Conservation (phyloP, 192 early-diverging fungal species). For the Coemansia asiatica region DNA sequence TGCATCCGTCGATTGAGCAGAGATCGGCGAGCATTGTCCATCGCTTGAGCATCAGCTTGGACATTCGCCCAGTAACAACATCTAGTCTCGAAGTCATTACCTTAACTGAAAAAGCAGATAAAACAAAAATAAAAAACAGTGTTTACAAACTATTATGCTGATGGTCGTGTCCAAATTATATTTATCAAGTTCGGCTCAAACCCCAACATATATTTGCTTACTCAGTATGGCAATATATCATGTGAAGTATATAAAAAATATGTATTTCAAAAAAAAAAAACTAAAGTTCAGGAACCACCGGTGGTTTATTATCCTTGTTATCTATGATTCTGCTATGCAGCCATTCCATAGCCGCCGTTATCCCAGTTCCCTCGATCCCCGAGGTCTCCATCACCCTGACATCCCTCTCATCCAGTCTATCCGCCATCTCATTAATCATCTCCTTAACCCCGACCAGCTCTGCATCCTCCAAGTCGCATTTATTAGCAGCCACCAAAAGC, state of each 20-base stretch:
- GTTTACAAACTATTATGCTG: too few species aligned
- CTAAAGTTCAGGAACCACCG: constrained; percentile 46
- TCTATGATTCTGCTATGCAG: constrained; percentile 76
- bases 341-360: constrained; percentile 90
- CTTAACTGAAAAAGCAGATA: too few species aligned
- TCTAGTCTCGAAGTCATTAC: constrained; percentile 35
- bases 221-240: constrained; percentile 2
- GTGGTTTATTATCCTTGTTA: constrained; percentile 78
- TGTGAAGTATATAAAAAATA: not conserved
- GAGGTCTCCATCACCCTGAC: constrained; percentile 70
- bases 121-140: not conserved
- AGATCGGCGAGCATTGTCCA: constrained; percentile 52
- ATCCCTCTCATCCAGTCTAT: constrained; percentile 79
- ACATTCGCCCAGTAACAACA: constrained; percentile 41
- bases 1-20: constrained; percentile 32
- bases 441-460: constrained; percentile 86
- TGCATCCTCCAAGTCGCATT: constrained; percentile 78
- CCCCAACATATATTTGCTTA: not conserved
- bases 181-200: not conserved
- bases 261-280: not conserved
- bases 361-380: constrained; percentile 65
- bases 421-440: constrained; percentile 85
- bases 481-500: constrained; percentile 91
- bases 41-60: constrained; percentile 49
- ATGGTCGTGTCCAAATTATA: too few species aligned